Evolutionary conservation across 2,329 filamentous ascomycete species (phyloP).

Genomic region (Microdochium bolleyi): DNA sequence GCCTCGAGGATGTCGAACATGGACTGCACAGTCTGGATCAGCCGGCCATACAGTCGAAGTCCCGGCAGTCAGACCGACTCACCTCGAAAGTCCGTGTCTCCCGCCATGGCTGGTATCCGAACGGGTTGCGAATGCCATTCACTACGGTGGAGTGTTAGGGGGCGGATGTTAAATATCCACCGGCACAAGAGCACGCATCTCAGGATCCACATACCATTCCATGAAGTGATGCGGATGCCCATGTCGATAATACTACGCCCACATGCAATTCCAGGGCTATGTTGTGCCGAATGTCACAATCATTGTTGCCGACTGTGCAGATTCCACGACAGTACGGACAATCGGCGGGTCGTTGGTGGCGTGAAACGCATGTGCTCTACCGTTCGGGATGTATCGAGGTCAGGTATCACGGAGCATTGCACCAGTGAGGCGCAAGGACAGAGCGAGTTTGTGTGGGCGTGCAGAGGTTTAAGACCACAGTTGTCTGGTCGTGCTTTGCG

Average conservation of each 20-base stretch:
- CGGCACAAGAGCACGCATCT: no score
- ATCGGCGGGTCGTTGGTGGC: no score
- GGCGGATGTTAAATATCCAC: conserved; percentile 4
- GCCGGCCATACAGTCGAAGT: not conserved
- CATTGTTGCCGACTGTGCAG: not conserved
- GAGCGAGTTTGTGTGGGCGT: no score
- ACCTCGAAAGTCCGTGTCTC: conserved; percentile 63
- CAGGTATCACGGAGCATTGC: no score
- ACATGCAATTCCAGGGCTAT: not conserved
- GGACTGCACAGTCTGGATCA: conserved; percentile 35
- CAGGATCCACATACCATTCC: conserved; percentile 59
- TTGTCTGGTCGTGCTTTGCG: no score
- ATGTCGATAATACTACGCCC: conserved; percentile 33
- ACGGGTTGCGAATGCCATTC: conserved; percentile 78
- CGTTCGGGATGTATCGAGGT: not conserved
- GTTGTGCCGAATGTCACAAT: not conserved
- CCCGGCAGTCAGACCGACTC: conserved; percentile 4
- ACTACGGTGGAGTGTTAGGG: conserved; percentile 38
- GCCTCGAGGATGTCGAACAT: conserved; percentile 94
- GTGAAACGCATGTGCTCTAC: no score
- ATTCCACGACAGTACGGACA: no score
- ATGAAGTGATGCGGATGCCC: conserved; percentile 75
- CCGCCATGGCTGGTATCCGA: conserved; percentile 78
- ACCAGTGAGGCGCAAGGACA: not conserved
- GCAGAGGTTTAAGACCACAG: no score